Evolutionary conservation across 306 rosid species (phyloP), one percentile per base, ranked within the genome.

Genomic region (Coriaria nepalensis): DNA sequence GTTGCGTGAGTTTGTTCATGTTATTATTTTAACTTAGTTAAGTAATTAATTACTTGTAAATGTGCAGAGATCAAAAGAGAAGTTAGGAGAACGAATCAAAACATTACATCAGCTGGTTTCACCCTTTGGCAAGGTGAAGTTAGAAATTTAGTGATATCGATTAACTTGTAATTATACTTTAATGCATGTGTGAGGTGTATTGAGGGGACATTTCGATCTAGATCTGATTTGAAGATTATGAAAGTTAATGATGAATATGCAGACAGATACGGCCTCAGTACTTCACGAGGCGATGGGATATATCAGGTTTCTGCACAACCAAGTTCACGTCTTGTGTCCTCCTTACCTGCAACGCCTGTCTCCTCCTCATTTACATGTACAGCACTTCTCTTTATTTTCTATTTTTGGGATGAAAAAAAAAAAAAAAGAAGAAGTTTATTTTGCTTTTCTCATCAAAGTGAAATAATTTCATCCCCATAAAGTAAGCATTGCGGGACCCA

Each of bases 231-330:
- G 14, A 7, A 6, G 34, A 39, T 9, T 49, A 14, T 12, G 34
- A 52, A 13, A 20, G 1, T 20, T 20, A 20, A 20, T 20, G 29
- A 20, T 45, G 49, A 15, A 10, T n/a, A 4, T 50, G 66, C 87
- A 90, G 97, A 79, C 94, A 34, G 97, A 90, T 59, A 90, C 95
- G 35, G 93, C 97, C 10, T 90, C 97, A 1, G 97, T 90, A 57
- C 94, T 90, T 39, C 92, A 84, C 42, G 97, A 90, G 68, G 95
- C 94, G 33, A 79, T 70, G 77, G 95, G 97, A 4, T 90, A 90
- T 53, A 90, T 90, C 57, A 81, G 71, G 56, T 90, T 90, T 62
- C 71, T 90, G 46, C 94, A 90, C 15, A 85, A 90, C 10, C 97
- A 90, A 69, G 82, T 84, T 74, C 92, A 84, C 51, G 90, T 90